Percentiles rank a stretch among this genome's conserved stretches.
Conservation (phyloP, 2,329 filamentous ascomycete genomes). For the Chaetomiaceae sp. region DNA sequence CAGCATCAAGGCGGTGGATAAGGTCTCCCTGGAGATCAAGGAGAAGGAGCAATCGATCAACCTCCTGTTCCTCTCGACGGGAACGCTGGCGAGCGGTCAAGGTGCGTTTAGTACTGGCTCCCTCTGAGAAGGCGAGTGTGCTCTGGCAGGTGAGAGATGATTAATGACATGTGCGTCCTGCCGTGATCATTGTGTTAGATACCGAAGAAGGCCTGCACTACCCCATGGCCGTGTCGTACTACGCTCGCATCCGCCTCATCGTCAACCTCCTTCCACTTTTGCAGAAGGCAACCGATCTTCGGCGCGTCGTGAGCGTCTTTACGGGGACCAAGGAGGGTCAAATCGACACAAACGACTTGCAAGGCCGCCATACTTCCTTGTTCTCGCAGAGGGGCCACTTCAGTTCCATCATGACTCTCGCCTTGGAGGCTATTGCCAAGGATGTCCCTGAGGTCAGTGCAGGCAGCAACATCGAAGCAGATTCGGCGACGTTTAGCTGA, state of each 20-base stretch:
- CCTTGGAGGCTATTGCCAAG: slow-evolving; percentile 28
- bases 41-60: slow-evolving; percentile 24
- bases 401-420: slow-evolving; percentile 28
- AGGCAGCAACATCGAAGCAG: too few species aligned
- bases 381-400: slow-evolving; percentile 22
- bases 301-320: slow-evolving; percentile 32
- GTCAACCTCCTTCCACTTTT: slow-evolving; percentile 32
- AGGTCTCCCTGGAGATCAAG: slow-evolving; percentile 11
- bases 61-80: slow-evolving; percentile 29
- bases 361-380: slow-evolving; percentile 17
- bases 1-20: slow-evolving; percentile 20
- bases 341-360: slow-evolving; percentile 28
- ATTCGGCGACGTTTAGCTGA: too few species aligned
- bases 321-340: slow-evolving; percentile 29
- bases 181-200: slow-evolving; percentile 22
- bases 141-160: neutral
- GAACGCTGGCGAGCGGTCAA: slow-evolving; percentile 19
- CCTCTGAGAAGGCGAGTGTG: too few species aligned
- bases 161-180: neutral
- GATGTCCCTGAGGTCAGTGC: slow-evolving; percentile 15
- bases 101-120: neutral
- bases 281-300: slow-evolving; percentile 17
- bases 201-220: slow-evolving; percentile 32
- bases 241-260: slow-evolving; percentile 29
- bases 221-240: slow-evolving; percentile 30